phyloP scores from a whole-genome alignment of 345 rosid genomes.

The Carallia pectinifolia region DNA sequence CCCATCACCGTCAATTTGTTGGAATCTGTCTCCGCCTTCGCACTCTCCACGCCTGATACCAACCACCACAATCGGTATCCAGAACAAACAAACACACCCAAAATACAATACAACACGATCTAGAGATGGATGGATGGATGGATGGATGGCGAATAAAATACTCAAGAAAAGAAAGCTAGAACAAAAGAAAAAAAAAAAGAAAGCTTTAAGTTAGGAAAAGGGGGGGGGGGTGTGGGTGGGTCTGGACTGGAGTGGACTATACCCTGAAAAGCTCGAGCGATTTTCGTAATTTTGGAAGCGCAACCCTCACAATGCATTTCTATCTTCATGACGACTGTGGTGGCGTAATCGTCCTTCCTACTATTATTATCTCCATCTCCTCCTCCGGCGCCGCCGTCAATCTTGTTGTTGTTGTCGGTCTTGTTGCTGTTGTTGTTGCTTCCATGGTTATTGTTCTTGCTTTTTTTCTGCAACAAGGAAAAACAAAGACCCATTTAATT shows the following conservation, averaged over 20 bases:
- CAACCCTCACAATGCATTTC: constrained; percentile 93
- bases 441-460: no score
- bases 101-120: not conserved
- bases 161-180: not conserved
- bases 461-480: no score
- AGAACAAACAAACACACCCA: not conserved
- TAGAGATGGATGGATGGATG: not conserved
- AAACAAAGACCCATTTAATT: no score
- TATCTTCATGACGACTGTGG: constrained; percentile 54
- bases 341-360: constrained; percentile 28
- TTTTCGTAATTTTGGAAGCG: constrained; percentile 49
- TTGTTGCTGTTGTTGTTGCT: no score
- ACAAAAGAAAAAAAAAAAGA: not conserved
- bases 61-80: not conserved
- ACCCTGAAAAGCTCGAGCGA: constrained; percentile 51
- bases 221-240: not conserved
- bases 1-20: constrained; percentile 74
- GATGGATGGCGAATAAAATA: not conserved
- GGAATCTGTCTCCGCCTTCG: constrained; percentile 43
- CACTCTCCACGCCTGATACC: constrained; percentile 64
- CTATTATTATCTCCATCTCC: no score
- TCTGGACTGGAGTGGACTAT: not conserved
- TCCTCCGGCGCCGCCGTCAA: no score
- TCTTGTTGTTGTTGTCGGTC: no score
- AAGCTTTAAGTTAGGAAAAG: not conserved